Evolutionary conservation across 164 flowering plant genomes (phyloP).

Genomic region (Vitis riparia): DNA sequence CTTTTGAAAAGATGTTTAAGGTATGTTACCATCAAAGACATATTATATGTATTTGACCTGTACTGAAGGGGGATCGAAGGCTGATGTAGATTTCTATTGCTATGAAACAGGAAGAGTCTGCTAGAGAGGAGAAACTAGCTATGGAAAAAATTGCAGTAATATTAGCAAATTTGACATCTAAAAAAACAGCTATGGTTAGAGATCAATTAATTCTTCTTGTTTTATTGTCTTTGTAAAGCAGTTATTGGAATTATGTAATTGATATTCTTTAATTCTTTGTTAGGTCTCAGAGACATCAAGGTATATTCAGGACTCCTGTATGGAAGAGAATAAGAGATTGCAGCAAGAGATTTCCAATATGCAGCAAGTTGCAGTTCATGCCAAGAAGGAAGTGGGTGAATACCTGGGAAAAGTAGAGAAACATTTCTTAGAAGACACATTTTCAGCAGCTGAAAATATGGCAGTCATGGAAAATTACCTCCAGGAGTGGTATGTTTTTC

Average conservation of each 20-base stretch:
- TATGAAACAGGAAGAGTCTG: constrained; percentile 67
- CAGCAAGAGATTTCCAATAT: constrained; percentile 46
- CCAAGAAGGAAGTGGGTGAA: constrained; percentile 38
- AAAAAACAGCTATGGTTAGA: constrained; percentile 55
- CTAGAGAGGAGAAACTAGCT: constrained; percentile 68
- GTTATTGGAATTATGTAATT: neutral
- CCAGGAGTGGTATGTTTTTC: constrained; percentile 51
- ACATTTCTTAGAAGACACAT: constrained; percentile 51
- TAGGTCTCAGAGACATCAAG: constrained; percentile 67
- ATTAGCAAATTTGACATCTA: constrained; percentile 49
- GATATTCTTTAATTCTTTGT: constrained; percentile 4
- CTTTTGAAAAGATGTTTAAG: constrained; percentile 66
- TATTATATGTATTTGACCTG: neutral
- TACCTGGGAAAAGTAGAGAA: constrained; percentile 43
- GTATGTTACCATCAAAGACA: constrained; percentile 24
- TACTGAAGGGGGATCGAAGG: neutral
- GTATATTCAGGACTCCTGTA: constrained; percentile 33
- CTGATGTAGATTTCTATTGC: constrained; percentile 9
- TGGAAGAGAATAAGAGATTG: constrained; percentile 40
- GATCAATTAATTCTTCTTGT: neutral
- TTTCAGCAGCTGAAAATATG: constrained; percentile 45
- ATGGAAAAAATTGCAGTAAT: constrained; percentile 60
- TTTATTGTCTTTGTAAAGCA: neutral
- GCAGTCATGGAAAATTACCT: constrained; percentile 42
- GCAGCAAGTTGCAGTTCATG: constrained; percentile 46